Percentiles rank a stretch among this genome's conserved stretches.
phyloP scores from a whole-genome alignment of 768 basidiomycete species.

The Leucosporidium yakuticum region DNA sequence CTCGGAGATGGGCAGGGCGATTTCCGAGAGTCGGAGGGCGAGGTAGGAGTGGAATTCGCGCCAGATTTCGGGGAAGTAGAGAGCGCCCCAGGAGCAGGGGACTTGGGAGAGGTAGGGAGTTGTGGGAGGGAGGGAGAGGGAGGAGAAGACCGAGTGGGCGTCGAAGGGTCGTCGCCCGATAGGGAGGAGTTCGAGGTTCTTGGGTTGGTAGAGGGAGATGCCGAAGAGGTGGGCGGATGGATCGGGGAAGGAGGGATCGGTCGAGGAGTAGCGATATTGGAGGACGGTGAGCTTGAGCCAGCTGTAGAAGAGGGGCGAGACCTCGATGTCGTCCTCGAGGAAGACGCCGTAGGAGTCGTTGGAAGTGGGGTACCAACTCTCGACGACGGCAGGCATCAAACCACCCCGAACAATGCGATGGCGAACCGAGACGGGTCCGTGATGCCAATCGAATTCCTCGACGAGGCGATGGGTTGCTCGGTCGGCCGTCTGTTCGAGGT shows the following conservation, averaged over 20 bases:
- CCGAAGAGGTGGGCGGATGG: conserved; percentile 59
- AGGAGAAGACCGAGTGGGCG: conserved; percentile 56
- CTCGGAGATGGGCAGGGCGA: conserved; percentile 44
- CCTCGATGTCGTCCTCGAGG: conserved; percentile 78
- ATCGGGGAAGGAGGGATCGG: conserved; percentile 42
- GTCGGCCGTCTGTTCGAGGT: conserved; percentile 71
- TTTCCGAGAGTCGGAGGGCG: conserved; percentile 59
- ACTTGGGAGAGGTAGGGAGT: conserved; percentile 79
- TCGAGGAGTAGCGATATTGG: conserved; percentile 71
- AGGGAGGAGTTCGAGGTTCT: conserved; percentile 64
- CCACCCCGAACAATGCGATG: conserved; percentile 74
- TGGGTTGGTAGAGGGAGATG: conserved; percentile 80
- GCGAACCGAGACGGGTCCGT: conserved; percentile 58
- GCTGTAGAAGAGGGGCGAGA: conserved; percentile 76
- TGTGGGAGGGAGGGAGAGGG: conserved; percentile 43
- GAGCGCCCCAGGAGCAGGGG: conserved; percentile 85
- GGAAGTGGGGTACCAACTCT: conserved; percentile 76
- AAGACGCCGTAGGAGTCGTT: conserved; percentile 71
- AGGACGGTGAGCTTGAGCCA: conserved; percentile 77
- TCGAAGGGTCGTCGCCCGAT: conserved; percentile 64
- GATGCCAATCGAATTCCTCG: conserved; percentile 54
- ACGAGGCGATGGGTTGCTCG: conserved; percentile 54
- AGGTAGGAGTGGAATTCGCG: conserved; percentile 77
- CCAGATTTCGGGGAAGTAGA: conserved; percentile 87
- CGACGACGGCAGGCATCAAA: conserved; percentile 72